phyloP scores from a whole-genome alignment of 257 asterid genomes.

The Przewalskia tangutica region DNA sequence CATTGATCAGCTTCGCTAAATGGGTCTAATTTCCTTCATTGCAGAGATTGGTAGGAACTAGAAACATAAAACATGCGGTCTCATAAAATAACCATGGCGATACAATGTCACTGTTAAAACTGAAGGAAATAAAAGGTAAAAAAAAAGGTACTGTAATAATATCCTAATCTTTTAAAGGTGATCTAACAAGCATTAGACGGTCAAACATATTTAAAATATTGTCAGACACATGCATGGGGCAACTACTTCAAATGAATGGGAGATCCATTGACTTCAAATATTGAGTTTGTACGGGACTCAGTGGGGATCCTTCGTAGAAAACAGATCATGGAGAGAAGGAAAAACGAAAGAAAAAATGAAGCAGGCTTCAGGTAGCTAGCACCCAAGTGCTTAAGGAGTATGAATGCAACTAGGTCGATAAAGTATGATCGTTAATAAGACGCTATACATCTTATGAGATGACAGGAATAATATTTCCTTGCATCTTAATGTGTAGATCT shows the following conservation, averaged over 20 bases:
- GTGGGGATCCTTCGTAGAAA: background rate
- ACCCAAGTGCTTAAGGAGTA: background rate
- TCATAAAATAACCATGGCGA: background rate
- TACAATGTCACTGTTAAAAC: background rate
- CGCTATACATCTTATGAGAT: background rate
- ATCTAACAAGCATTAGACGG: background rate
- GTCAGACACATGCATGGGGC: background rate
- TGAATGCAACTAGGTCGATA: background rate
- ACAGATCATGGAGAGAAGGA: background rate
- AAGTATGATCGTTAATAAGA: background rate
- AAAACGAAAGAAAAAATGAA: background rate
- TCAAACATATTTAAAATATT: background rate
- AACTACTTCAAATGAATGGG: background rate
- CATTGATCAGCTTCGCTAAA: background rate
- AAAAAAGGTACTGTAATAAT: background rate
- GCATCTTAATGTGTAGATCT: background rate
- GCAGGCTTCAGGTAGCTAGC: background rate
- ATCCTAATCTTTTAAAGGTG: background rate
- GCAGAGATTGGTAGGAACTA: too few species aligned
- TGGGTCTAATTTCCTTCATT: background rate
- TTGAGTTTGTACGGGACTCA: background rate
- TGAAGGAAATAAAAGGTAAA: background rate
- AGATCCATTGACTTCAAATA: background rate
- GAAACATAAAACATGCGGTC: background rate
- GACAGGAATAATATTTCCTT: background rate